Evolutionary conservation across 2,329 filamentous ascomycete species (phyloP).

Genomic region (Alternaria brassicicola): DNA sequence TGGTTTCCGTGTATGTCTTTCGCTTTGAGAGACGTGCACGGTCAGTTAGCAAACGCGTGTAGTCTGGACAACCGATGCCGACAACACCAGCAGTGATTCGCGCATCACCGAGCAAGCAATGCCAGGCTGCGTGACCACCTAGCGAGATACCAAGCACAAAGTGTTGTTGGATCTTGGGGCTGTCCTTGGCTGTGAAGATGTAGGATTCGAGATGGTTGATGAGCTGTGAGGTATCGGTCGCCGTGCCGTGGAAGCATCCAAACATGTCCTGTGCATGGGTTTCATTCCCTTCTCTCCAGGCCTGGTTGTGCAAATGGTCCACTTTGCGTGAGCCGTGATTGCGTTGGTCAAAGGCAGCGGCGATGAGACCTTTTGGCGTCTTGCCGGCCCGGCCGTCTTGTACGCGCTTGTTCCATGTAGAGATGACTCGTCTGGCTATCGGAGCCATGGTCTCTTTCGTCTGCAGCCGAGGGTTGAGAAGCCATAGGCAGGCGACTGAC

Average conservation of each 20-base stretch:
- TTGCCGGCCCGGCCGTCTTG: conserved; percentile 37
- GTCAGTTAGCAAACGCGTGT: conserved; percentile 77
- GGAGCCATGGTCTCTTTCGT: conserved; percentile 75
- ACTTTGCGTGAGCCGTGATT: conserved; percentile 84
- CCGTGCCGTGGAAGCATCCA: conserved; percentile 73
- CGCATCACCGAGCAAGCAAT: conserved; percentile 77
- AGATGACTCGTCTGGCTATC: conserved; percentile 71
- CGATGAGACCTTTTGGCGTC: conserved; percentile 68
- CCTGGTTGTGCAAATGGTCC: conserved; percentile 70
- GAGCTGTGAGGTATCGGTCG: conserved; percentile 74
- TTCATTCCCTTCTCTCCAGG: conserved; percentile 79
- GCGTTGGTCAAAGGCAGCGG: conserved; percentile 86
- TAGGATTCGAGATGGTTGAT: conserved; percentile 81
- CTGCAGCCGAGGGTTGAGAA: conserved; percentile 80
- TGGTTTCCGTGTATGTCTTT: conserved; percentile 62
- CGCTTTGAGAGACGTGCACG: conserved; percentile 76
- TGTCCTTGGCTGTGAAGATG: conserved; percentile 61
- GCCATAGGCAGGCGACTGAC: conserved; percentile 81
- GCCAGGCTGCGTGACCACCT: conserved; percentile 88
- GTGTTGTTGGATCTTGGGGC: conserved; percentile 63
- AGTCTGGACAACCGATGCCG: conserved; percentile 90
- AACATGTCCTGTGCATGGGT: conserved; percentile 94
- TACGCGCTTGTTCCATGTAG: conserved; percentile 66
- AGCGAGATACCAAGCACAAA: conserved; percentile 82
- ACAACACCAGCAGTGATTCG: conserved; percentile 78